Evolutionary conservation across 495 filamentous ascomycete species (phyloP), one percentile per base, ranked within the genome.

Genomic region (Darksidea phi): DNA sequence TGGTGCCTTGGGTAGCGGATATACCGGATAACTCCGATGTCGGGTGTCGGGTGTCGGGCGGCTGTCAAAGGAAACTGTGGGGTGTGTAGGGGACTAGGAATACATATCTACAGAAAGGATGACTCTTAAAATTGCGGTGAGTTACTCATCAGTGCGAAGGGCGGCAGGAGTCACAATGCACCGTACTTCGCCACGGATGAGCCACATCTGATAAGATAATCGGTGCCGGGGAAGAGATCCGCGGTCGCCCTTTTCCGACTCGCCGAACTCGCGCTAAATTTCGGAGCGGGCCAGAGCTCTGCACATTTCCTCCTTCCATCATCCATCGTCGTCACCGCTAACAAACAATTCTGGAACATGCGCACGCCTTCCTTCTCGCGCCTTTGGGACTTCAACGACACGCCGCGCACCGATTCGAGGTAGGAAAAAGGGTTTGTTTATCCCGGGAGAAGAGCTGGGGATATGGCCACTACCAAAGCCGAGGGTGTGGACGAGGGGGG

Each of bases 401-500:
- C 48, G 21, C 58, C 58, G 58, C 64, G 59, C 28, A 60, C 24
- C 34, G n/a, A 63, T 26, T 46, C 65, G 65, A 63, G 65, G 65
- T 64, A 62, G 51, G 54, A 18, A 11, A 36, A 18, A 10, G 42
- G 17, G 4, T 3, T 7, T 36, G 13, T 13, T 32, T 32, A 32
- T 32, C 10, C 10, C 4, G 3, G 28, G 28, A 10, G 4, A 32
- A 32, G n/a, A 15, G 49, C 10, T n/a, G 32, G n/a, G 28, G 60
- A 61, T 25, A 73, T 69, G 67, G 61, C 68, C 58, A 53, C 67
- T 24, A 70, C 72, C 13, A 74, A 76, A 51, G 71, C 75, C 42
- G 70, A 57, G 25, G 58, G 47, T 57, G 46, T 69, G 48, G 72
- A 69, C 10, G 77, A 77, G 13, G 63, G 77, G 24, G 80, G 91